These are phyloP conservation scores for Xerophyta viscosa DNA, from an alignment of 106 monocot genomes.

Conservation along the genomic window DNA sequence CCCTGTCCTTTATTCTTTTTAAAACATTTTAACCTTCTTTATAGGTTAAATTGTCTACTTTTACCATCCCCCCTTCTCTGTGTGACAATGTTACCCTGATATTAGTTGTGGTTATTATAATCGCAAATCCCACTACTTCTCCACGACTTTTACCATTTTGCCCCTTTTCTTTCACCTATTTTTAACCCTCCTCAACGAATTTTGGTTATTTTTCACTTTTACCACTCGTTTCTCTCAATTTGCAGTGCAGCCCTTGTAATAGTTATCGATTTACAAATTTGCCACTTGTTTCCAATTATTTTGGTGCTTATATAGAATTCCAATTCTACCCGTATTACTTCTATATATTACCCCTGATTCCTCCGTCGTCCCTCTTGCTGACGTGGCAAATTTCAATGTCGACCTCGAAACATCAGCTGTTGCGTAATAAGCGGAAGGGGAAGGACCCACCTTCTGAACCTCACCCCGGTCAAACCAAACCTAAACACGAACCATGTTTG, in stretches of 20 bases:
- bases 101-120: neutral
- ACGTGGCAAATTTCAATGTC: neutral
- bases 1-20: neutral
- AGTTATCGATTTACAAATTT: no score
- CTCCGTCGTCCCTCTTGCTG: no score
- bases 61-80: neutral
- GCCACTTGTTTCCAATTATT: no score
- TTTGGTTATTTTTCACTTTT: no score
- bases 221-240: no score
- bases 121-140: neutral
- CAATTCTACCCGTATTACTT: neutral
- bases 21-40: neutral
- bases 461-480: constrained; percentile 7
- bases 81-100: neutral
- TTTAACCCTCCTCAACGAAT: neutral
- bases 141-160: neutral
- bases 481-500: neutral
- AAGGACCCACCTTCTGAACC: constrained; percentile 7
- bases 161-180: neutral
- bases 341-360: neutral
- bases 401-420: neutral
- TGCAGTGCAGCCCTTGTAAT: no score
- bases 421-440: constrained; percentile 56
- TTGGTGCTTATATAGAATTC: neutral
- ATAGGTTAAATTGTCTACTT: neutral